Evolutionary conservation across 1,139 yeast species (phyloP), one percentile per base, ranked within the genome.

Genomic region (Debaryomyces subglobosus): DNA sequence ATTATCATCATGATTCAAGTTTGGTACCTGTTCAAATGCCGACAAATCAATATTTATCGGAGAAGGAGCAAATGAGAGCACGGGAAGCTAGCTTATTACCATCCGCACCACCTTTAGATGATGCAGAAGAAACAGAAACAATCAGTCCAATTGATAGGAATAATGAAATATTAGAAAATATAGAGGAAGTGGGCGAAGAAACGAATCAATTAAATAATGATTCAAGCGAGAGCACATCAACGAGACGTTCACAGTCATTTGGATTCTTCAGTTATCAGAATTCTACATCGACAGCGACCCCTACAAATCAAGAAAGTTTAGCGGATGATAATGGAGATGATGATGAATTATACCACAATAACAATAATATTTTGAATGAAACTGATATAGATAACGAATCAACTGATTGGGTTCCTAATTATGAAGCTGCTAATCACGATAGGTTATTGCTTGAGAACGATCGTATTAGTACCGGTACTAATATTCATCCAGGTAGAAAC

Each of bases 1-100:
- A 72, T 51, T 58, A 62, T 34, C 27, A 6, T 18, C 38, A 48
- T 32, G 12, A 43, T 33, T 36, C 52, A 10, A 41, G 47, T 16
- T 35, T 44, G 39, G 49, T 13, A 10, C 29, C 29, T 10, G 29
- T 60, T 8, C 61, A 67, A 4, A 49, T 61, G 43, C 65, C 69
- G 2, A 49, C 47, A 8, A 55, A 55, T 37, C 52, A 49, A 25
- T 58, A 58, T 24, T 50, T 72, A 38, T 57, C 76, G 0, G 90
- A 85, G 50, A 85, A 85, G 61, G 86, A 84, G 52, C 60, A 75
- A 23, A 64, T 84, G 58, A 69, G 78, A 49, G 69, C 74, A 15
- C 75, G 75, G 50, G 90, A 84, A 59, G 74, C 76, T 30, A 76
- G 86, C 12, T 68, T 85, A 37, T 59, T 84, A 33, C 90, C 91